A percentile compares a stretch with the other conserved stretches of the same genome.
Conservation (phyloP, 352 stramenopile genomes). For the Pythium insidiosum region DNA sequence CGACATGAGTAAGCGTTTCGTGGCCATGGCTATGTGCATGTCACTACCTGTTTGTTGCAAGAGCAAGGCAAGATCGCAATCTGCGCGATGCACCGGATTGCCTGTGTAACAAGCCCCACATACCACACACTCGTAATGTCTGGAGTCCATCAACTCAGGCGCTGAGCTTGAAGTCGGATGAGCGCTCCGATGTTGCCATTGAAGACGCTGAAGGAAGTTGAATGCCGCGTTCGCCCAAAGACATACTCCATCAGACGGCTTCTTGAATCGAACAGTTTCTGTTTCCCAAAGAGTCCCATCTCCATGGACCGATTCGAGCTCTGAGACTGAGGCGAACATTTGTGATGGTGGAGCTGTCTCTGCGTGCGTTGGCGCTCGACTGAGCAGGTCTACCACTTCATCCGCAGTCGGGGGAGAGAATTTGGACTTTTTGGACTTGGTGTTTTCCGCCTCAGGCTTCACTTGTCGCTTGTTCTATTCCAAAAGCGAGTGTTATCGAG, state of each 20-base stretch:
- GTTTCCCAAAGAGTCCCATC: constrained; percentile 15
- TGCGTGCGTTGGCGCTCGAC: no score
- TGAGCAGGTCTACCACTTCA: constrained; percentile 2
- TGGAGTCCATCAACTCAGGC: no score
- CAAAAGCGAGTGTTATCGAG: neutral
- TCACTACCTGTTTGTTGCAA: no score
- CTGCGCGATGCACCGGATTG: no score
- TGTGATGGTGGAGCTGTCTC: no score
- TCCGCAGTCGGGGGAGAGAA: neutral
- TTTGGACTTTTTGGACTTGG: constrained; percentile 41
- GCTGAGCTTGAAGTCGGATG: no score
- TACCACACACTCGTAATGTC: no score
- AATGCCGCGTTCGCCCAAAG: constrained; percentile 71
- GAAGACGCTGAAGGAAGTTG: constrained; percentile 57
- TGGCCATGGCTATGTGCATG: no score
- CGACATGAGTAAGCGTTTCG: no score
- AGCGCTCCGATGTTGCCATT: constrained; percentile 67
- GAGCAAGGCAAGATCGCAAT: no score
- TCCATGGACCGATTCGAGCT: constrained; percentile 5
- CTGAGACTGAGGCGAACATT: neutral
- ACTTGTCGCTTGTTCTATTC: constrained; percentile 58
- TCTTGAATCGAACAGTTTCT: constrained; percentile 33
- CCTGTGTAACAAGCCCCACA: no score
- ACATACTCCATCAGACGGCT: constrained; percentile 37
- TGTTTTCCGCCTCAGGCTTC: constrained; percentile 27